A percentile compares a stretch with the other conserved stretches of the same genome.
These are phyloP conservation scores for Alternaria arbusti DNA, from an alignment of 2,329 filamentous ascomycete genomes.

Conservation along the genomic window DNA sequence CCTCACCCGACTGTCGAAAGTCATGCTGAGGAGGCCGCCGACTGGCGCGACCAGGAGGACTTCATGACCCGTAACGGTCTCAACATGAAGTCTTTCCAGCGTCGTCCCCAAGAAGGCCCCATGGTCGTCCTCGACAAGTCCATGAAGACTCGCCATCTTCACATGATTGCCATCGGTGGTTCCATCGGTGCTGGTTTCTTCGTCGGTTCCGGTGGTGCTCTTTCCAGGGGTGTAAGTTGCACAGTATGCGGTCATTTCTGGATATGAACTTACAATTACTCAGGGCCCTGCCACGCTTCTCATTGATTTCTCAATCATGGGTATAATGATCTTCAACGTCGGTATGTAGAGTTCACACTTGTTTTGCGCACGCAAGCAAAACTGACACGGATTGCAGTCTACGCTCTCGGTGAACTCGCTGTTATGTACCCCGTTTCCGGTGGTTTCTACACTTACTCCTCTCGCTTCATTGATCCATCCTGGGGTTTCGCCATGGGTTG, in stretches of 20 bases:
- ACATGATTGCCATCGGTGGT: conserved; percentile 69
- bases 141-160: conserved; percentile 65
- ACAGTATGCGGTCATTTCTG: background rate
- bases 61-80: conserved; percentile 47
- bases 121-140: conserved; percentile 44
- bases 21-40: conserved; percentile 14
- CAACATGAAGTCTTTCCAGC: conserved; percentile 44
- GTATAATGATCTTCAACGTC: conserved; percentile 50
- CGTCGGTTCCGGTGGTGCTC: conserved; percentile 64
- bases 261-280: conserved; percentile 5
- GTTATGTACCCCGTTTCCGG: conserved; percentile 65
- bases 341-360: conserved; percentile 28
- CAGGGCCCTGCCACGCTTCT: conserved; percentile 42
- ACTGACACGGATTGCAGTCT: conserved; percentile 57
- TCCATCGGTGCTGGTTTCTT: conserved; percentile 70
- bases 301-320: conserved; percentile 51
- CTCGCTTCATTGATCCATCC: conserved; percentile 56
- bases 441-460: conserved; percentile 59
- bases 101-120: conserved; percentile 33
- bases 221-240: conserved; percentile 58
- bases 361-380: background rate
- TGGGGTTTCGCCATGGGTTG: conserved; percentile 50
- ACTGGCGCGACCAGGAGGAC: conserved; percentile 41
- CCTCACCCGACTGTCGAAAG: conserved; percentile 22
- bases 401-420: conserved; percentile 60